These are phyloP conservation scores for Populus hybrid DNA, from an alignment of 441 rosid species.

Conservation along the genomic window DNA sequence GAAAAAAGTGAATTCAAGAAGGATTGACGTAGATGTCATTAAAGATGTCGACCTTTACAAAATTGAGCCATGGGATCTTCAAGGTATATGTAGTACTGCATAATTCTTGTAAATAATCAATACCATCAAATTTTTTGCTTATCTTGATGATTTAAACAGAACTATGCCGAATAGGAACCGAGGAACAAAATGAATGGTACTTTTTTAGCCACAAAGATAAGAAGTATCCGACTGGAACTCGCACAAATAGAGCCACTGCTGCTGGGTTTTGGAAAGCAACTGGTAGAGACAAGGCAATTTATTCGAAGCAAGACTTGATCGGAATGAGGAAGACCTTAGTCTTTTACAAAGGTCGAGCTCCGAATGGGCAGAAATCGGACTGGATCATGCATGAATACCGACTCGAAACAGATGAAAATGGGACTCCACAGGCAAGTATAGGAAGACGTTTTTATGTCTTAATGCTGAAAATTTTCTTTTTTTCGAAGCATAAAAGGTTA, in stretches of 20 bases:
- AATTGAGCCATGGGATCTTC: slow-evolving; percentile 99
- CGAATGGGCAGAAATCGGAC: slow-evolving; percentile 73
- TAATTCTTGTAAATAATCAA: neutral
- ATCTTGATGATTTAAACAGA: slow-evolving; percentile 36
- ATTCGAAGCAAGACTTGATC: slow-evolving; percentile 56
- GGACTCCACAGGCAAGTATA: slow-evolving; percentile 62
- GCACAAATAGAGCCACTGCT: slow-evolving; percentile 77
- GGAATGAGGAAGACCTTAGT: slow-evolving; percentile 84
- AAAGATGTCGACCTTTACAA: slow-evolving; percentile 96
- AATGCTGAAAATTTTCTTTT: neutral
- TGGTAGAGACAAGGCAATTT: slow-evolving; percentile 72
- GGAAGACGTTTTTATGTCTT: neutral
- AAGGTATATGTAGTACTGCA: slow-evolving; percentile 42
- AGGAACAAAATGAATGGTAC: slow-evolving; percentile 86
- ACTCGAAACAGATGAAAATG: slow-evolving; percentile 78
- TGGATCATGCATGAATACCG: slow-evolving; percentile 89
- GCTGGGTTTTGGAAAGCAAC: slow-evolving; percentile 93
- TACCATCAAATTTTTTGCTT: neutral
- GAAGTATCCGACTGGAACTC: slow-evolving; percentile 92
- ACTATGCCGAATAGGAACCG: slow-evolving; percentile 70
- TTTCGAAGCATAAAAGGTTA: neutral
- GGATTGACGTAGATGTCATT: slow-evolving; percentile 88
- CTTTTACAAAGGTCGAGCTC: slow-evolving; percentile 71
- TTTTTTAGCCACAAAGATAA: slow-evolving; percentile 94
- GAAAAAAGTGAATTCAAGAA: slow-evolving; percentile 77